These are phyloP conservation scores for Plasmodium vivax DNA, from an alignment of 169 alveolate genomes.

Conservation along the genomic window DNA sequence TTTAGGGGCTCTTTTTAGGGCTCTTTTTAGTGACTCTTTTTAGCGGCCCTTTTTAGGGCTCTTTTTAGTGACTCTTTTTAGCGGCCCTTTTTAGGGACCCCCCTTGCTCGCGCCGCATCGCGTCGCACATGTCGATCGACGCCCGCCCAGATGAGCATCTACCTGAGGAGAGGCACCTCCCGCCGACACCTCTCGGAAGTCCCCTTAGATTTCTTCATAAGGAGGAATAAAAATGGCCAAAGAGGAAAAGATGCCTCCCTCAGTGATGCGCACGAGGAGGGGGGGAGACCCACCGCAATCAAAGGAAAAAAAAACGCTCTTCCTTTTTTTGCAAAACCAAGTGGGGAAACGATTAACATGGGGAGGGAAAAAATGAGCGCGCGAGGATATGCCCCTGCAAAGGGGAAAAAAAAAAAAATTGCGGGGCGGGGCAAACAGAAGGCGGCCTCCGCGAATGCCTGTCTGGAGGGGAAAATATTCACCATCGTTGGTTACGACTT, in stretches of 20 bases:
- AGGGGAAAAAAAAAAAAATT: not conserved
- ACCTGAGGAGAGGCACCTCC: not conserved
- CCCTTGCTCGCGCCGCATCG: not conserved
- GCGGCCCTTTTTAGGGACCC: not conserved
- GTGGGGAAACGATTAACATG: not conserved
- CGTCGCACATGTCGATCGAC: not conserved
- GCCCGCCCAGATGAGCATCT: not conserved
- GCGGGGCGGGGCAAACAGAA: not conserved
- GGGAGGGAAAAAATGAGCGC: not conserved
- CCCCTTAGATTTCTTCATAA: not conserved
- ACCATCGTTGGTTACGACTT: slow-evolving; percentile 38
- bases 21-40: no score
- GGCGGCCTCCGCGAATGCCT: not conserved
- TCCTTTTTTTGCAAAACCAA: not conserved
- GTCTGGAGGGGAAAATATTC: not conserved
- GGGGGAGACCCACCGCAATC: not conserved
- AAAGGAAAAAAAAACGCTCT: not conserved
- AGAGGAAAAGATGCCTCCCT: not conserved
- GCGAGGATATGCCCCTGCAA: not conserved
- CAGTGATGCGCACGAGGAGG: not conserved
- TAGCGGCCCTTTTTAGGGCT: not conserved
- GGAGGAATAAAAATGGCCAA: not conserved
- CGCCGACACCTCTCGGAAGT: not conserved
- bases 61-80: not conserved
- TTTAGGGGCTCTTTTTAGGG: not conserved